Conservation (phyloP, 148 eudicot genomes). For the Persicaria tinctoria region DNA sequence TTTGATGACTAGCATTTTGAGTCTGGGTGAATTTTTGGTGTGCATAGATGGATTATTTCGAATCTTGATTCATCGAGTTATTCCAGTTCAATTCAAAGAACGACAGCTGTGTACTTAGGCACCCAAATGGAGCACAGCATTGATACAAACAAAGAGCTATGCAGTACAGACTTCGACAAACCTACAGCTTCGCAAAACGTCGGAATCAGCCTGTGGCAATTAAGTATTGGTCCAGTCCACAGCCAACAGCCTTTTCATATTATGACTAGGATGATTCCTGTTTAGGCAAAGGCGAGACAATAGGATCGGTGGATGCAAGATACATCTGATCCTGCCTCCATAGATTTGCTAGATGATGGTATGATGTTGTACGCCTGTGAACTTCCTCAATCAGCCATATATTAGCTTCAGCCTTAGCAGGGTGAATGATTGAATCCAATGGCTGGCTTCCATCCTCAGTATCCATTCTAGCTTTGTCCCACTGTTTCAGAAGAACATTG, state of each 20-base stretch:
- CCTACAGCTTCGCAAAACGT: neutral
- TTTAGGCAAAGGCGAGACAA: constrained; percentile 25
- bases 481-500: constrained; percentile 37
- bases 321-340: constrained; percentile 52
- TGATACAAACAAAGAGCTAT: neutral
- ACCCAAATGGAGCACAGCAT: neutral
- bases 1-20: too few species aligned
- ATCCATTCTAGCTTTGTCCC: constrained; percentile 61
- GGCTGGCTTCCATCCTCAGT: constrained; percentile 34
- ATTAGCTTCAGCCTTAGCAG: constrained; percentile 62
- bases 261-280: neutral
- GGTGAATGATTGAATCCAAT: constrained; percentile 56
- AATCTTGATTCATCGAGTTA: too few species aligned
- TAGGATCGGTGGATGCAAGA: constrained; percentile 44
- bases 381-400: constrained; percentile 75
- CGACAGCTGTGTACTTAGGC: neutral
- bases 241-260: neutral
- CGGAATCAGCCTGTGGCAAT: neutral
- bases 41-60: too few species aligned
- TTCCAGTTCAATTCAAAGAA: neutral
- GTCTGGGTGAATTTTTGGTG: too few species aligned
- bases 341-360: constrained; percentile 40
- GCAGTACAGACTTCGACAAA: neutral
- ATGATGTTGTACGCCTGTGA: constrained; percentile 57
- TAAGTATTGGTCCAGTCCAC: neutral